Conservation (phyloP, 495 filamentous ascomycete species). For the Sordaria brevicollis region DNA sequence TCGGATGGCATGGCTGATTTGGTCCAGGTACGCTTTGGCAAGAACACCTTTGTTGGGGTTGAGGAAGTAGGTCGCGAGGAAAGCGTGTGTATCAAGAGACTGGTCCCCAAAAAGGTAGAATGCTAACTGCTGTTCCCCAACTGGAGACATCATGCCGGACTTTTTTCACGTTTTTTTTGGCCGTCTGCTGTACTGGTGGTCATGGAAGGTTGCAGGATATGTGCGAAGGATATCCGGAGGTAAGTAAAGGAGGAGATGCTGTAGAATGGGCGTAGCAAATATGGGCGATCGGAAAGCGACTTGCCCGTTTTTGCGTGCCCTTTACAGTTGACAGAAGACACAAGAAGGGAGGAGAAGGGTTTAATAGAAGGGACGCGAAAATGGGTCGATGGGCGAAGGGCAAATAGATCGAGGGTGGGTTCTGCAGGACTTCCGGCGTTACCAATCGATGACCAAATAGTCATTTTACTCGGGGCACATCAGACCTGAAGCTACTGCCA, state of each 20-base stretch:
- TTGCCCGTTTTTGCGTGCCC: background rate
- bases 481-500: background rate
- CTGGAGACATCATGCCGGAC: background rate
- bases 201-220: background rate
- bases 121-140: conserved; percentile 14
- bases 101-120: conserved; percentile 68
- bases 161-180: background rate
- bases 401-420: no score
- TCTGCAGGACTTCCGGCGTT: no score
- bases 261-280: background rate
- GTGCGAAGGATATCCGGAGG: background rate
- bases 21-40: conserved; percentile 55
- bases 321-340: background rate
- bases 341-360: background rate
- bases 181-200: background rate
- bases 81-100: conserved; percentile 59
- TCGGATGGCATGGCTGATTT: conserved; percentile 49
- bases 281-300: background rate
- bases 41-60: conserved; percentile 55
- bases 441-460: no score
- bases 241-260: background rate
- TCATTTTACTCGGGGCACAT: background rate
- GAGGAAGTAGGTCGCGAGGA: conserved; percentile 49
- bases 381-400: no score
- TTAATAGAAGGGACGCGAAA: background rate